Conservation (phyloP, 2,329 filamentous ascomycete genomes). For the Rachicladosporium sp. region DNA sequence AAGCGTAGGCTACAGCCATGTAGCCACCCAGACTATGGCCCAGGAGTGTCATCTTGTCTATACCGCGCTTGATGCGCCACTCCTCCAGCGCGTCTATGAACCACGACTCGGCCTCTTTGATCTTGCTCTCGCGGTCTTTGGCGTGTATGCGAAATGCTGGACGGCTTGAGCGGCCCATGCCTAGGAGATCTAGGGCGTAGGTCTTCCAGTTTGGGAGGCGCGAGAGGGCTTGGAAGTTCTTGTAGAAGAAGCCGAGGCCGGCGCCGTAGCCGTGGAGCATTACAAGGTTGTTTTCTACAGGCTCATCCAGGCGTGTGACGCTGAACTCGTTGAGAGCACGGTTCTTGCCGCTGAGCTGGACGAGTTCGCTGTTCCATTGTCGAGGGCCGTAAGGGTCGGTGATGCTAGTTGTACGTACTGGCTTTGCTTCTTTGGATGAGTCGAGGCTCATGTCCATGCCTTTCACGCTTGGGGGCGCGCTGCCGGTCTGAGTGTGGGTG, state of each 20-base stretch:
- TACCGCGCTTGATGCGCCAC: conserved; percentile 77
- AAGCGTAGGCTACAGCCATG: conserved; percentile 83
- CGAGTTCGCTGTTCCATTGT: conserved; percentile 75
- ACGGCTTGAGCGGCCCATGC: conserved; percentile 80
- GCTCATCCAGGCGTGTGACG: conserved; percentile 69
- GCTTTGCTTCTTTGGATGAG: conserved; percentile 24
- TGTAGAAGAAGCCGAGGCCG: conserved; percentile 94
- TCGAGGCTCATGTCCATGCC: conserved; percentile 27
- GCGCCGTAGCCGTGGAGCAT: conserved; percentile 97
- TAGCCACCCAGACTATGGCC: conserved; percentile 93
- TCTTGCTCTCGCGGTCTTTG: conserved; percentile 68
- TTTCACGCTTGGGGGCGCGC: conserved; percentile 30
- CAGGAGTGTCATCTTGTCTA: conserved; percentile 85
- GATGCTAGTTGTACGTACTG: conserved; percentile 29
- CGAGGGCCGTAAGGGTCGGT: conserved; percentile 75
- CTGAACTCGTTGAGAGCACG: conserved; percentile 87
- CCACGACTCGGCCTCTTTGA: conserved; percentile 83
- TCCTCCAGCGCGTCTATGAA: conserved; percentile 94
- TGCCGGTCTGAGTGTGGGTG: conserved; percentile 53
- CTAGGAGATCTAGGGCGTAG: conserved; percentile 87
- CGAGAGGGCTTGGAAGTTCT: conserved; percentile 84
- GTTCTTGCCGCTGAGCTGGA: conserved; percentile 72
- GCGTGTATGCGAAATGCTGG: conserved; percentile 75
- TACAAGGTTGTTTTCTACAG: conserved; percentile 73
- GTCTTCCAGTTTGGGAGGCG: conserved; percentile 72